Evolutionary conservation across 2,329 filamentous ascomycete species (phyloP), one percentile per base, ranked within the genome.

Genomic region (Colletotrichum tropicale): DNA sequence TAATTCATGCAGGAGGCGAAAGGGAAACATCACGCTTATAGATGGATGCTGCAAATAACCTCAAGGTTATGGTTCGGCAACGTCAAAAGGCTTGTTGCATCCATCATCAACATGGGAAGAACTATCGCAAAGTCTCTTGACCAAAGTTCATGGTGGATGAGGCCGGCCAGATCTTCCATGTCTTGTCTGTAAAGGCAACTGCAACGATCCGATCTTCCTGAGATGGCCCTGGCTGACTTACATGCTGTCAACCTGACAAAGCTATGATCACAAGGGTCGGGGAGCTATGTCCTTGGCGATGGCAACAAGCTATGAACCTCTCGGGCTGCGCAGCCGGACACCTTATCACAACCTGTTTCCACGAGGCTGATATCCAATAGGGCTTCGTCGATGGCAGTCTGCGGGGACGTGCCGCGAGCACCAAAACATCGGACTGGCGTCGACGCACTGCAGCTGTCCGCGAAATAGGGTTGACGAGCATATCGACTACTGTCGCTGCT

Each of bases 21-120:
- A 12, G 60, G 66, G 61, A 71, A 18, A 60, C 34, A 55, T 21
- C 28, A 21, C n/a, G 48, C 60, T 74, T 71, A 71, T 62, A 74
- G 52, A 26, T 61, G 66, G 24, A 21, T 18, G 43, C 43, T 52
- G 8, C 26, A 66, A 55, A 52, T 55, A 75, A 26, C 68, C 60
- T 71, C 72, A 75, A 75, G 52, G 67, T 71, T 74, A 70, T 43
- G 13, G 16, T 26, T 38, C 58, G 28, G 26, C 67, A 52, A 70
- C 36, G 32, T 60, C 32, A 28, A 61, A 36, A 70, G 67, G 55
- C 24, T n/a, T 26, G 16, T 62, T 48, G 30, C 24, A 55, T 48
- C 34, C 15, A 34, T 62, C 52, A 38, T 30, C 26, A 62, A 48
- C 34, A 70, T 52, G 16, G 8, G 26, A 62, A 12, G 36, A 62